Conservation (phyloP, 192 early-diverging fungal genomes). For the Coemansia nantahalensis region DNA sequence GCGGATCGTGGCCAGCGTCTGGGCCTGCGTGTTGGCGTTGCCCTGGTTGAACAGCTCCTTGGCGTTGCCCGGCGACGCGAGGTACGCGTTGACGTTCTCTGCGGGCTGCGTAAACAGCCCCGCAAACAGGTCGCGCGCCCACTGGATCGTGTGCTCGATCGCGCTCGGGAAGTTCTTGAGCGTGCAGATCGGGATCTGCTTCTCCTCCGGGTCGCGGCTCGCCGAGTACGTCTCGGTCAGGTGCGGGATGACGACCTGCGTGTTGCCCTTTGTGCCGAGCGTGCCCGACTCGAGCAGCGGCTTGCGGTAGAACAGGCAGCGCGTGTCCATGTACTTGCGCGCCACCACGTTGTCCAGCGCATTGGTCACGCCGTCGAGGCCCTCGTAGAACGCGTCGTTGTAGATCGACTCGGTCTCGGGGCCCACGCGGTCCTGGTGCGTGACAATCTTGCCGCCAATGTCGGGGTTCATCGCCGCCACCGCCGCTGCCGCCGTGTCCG, state of each 20-base stretch:
- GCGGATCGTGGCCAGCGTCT: conserved; percentile 72
- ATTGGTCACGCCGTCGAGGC: conserved; percentile 90
- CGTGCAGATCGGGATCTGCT: conserved; percentile 88
- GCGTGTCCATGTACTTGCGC: conserved; percentile 93
- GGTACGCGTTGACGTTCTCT: conserved; percentile 93
- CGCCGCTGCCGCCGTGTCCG: conserved; percentile 81
- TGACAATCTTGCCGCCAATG: conserved; percentile 61
- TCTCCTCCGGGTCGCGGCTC: conserved; percentile 97
- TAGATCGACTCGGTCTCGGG: conserved; percentile 92
- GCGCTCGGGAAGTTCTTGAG: conserved; percentile 89
- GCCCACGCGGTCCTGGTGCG: conserved; percentile 93
- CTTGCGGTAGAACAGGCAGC: conserved; percentile 96
- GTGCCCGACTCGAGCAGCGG: conserved; percentile 97
- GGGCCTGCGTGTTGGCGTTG: conserved; percentile 64
- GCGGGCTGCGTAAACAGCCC: conserved; percentile 88
- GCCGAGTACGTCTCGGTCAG: conserved; percentile 98
- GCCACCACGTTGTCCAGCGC: conserved; percentile 98
- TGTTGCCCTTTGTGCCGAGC: conserved; percentile 99
- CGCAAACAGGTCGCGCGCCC: conserved; percentile 97
- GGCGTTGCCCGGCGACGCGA: conserved; percentile 82
- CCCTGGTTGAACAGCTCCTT: conserved; percentile 68
- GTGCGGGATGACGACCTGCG: conserved; percentile 93
- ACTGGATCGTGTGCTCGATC: conserved; percentile 89
- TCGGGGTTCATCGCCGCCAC: conserved; percentile 93
- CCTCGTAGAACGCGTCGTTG: conserved; percentile 87